Evolutionary conservation across 108 stramenopile species (phyloP).

Genomic region (Licmophora abbreviata): DNA sequence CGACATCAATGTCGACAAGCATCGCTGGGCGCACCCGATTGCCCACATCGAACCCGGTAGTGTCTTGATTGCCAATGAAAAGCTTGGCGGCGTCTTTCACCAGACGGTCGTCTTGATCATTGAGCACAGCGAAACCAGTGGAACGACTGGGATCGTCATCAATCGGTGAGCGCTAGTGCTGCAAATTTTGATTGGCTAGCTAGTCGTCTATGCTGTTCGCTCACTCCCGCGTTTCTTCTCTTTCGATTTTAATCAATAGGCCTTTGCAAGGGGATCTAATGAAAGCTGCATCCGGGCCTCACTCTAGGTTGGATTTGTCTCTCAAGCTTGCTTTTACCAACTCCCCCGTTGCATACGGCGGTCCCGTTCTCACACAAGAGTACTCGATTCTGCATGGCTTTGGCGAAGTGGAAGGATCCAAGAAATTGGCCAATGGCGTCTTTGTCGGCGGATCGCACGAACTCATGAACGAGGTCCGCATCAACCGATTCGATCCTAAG

Average conservation of each 20-base stretch:
- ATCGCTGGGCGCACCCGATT: slow-evolving; percentile 81
- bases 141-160: slow-evolving; percentile 78
- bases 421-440: slow-evolving; percentile 77
- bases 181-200: background rate
- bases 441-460: slow-evolving; percentile 79
- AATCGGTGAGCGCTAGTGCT: slow-evolving; percentile 56
- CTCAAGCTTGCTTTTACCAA: slow-evolving; percentile 69
- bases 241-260: slow-evolving; percentile 16
- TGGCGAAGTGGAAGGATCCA: slow-evolving; percentile 73
- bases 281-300: slow-evolving; percentile 47
- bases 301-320: slow-evolving; percentile 63
- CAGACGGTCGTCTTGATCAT: slow-evolving; percentile 85
- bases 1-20: slow-evolving; percentile 48
- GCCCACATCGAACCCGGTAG: slow-evolving; percentile 77
- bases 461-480: slow-evolving; percentile 71
- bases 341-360: slow-evolving; percentile 75
- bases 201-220: background rate
- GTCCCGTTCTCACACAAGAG: slow-evolving; percentile 74
- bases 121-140: slow-evolving; percentile 67
- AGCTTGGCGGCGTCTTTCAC: slow-evolving; percentile 81
- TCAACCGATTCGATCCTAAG: slow-evolving; percentile 42
- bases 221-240: background rate
- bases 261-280: slow-evolving; percentile 63
- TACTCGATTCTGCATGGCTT: slow-evolving; percentile 76
- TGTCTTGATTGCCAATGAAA: slow-evolving; percentile 82